Evolutionary conservation across 106 monocot species (phyloP).

Genomic region (Phalaenopsis equestris): DNA sequence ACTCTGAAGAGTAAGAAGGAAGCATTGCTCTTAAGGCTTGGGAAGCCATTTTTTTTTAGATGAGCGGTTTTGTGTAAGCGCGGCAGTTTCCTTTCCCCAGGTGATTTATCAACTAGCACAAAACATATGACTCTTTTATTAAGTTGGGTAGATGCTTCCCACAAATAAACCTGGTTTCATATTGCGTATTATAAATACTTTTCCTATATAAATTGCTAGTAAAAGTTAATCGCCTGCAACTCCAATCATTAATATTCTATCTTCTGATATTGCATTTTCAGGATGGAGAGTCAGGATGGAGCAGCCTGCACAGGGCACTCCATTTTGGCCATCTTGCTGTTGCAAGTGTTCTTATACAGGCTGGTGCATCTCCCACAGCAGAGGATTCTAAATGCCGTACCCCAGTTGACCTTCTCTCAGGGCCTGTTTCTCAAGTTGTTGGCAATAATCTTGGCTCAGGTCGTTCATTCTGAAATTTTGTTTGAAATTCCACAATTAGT

Average conservation of each 20-base stretch:
- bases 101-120: not conserved
- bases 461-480: slow-evolving; percentile 12
- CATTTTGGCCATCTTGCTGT: slow-evolving; percentile 99
- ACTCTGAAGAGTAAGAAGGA: not conserved
- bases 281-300: slow-evolving; percentile 99
- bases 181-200: not conserved
- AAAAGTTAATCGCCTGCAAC: not conserved
- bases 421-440: slow-evolving; percentile 61
- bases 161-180: not conserved
- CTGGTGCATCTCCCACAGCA: slow-evolving; percentile 65
- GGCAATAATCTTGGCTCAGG: slow-evolving; percentile 58
- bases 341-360: slow-evolving; percentile 78
- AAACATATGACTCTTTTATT: not conserved
- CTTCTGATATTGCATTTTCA: slow-evolving; percentile 12
- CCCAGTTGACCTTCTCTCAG: slow-evolving; percentile 93
- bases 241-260: not conserved
- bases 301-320: slow-evolving; percentile 91
- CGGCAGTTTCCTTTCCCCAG: not conserved
- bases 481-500: not conserved
- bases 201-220: not conserved
- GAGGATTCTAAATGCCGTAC: slow-evolving; percentile 78
- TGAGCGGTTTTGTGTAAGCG: not conserved
- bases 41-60: not conserved
- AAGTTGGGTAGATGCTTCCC: not conserved
- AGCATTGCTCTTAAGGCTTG: not conserved